phyloP scores from a whole-genome alignment of 257 asterid genomes.

The Nicotiana benthamiana region DNA sequence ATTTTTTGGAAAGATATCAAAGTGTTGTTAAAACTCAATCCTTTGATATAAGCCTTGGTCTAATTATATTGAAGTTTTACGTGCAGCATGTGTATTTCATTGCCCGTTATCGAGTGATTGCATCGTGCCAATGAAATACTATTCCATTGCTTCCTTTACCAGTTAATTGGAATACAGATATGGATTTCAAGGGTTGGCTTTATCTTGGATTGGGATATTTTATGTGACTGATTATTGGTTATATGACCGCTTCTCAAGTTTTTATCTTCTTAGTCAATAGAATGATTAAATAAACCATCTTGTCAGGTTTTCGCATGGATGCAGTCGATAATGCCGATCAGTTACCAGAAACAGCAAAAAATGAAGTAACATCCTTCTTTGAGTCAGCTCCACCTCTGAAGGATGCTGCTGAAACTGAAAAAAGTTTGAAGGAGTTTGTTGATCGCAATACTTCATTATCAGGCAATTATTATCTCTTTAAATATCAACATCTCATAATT shows the following conservation, averaged over 20 bases:
- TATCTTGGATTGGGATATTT: not conserved
- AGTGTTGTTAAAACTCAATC: not conserved
- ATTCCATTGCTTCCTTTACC: not conserved
- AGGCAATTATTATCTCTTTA: conserved; percentile 29
- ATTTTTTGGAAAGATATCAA: not conserved
- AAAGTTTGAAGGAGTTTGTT: conserved; percentile 43
- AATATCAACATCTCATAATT: not conserved
- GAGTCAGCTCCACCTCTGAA: conserved; percentile 73
- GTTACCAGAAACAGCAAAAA: conserved; percentile 25
- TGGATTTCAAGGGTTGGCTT: not conserved
- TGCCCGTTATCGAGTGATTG: not conserved
- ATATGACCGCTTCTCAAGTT: not conserved
- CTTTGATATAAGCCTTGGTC: not conserved
- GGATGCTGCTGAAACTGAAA: conserved; percentile 43
- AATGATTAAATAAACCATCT: not conserved
- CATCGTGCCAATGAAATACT: not conserved
- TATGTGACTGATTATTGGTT: not conserved
- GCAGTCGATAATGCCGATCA: not conserved
- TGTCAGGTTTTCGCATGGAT: not conserved
- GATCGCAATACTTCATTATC: conserved; percentile 25
- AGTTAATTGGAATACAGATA: not conserved
- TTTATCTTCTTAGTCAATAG: not conserved
- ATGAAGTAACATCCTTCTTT: conserved; percentile 57
- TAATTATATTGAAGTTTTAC: not conserved
- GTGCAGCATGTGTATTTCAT: not conserved